Base-by-base conservation (phyloP, 129 eudicot species). In the Flaveria linearis region DNA sequence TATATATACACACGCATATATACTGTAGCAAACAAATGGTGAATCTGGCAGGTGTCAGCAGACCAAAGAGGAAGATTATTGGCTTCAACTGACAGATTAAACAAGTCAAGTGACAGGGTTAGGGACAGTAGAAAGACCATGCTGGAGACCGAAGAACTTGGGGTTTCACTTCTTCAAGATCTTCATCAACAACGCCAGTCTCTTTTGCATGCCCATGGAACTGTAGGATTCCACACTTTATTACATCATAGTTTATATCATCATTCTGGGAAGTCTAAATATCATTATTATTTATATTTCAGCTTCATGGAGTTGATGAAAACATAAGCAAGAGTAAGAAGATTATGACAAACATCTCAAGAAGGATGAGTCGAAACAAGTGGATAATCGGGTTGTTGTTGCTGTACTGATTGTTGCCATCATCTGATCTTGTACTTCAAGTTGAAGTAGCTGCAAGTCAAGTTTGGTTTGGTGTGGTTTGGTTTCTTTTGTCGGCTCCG, bases 251-350 rank as follows among this genome's bases (percentile, higher is more conserved):
- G 14, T 30, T 76, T 5, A 26, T 16, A 0, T 25, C 26, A 16
- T 62, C 9, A 7, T 14, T 46, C 5, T 46, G 14, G 36, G 56
- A 3, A 2, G 52, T 2, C 3, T 20, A 45, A 45, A 9, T 28
- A 7, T 7, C 16, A 6, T 33, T 9, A 18, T 30, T 15, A 51
- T 71, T 66, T 47, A 64, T 64, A 28, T 78, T 78, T 41, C 84
- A 88, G 94, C 88, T 88, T 77, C 88, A 86, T 73, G 90, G 89
- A 76, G 94, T 88, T 55, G 94, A 88, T 80, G 89, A 84, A 81
- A 87, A 83, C 72, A 58, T 88, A 43, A 60, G 88, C 78, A 86
- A 84, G 80, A 88, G 90, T 67, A 88, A 88, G 73, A 88, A 84
- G 77, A 81, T 88, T 6, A 78, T 88, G 81, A 86, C 87, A 5